phyloP scores from a whole-genome alignment of 192 early-diverging fungal genomes.

The Podila minutissima region DNA sequence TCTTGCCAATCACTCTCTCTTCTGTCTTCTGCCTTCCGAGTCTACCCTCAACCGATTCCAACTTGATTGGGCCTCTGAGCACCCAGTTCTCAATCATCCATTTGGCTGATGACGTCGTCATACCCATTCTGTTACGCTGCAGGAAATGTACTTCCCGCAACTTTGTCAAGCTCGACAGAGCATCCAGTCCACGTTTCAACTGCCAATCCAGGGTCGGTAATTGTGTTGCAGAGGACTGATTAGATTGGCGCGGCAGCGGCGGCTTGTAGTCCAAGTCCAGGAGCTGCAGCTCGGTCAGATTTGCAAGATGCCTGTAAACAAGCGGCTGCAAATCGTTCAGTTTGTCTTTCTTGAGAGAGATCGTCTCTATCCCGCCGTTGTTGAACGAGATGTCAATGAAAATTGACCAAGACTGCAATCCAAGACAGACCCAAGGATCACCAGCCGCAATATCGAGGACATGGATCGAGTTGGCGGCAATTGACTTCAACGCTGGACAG shows the following conservation, averaged over 20 bases:
- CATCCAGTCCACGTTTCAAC: not conserved
- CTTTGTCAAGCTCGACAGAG: not conserved
- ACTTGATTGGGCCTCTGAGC: not conserved
- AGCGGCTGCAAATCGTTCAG: not conserved
- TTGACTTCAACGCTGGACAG: not conserved
- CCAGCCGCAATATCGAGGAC: not conserved
- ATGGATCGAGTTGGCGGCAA: not conserved
- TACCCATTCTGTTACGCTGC: not conserved
- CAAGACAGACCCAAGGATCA: slow-evolving; percentile 1
- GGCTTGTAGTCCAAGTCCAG: not conserved
- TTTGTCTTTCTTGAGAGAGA: not conserved
- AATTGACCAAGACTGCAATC: not conserved
- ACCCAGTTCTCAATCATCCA: slow-evolving; percentile 1
- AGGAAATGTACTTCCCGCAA: not conserved
- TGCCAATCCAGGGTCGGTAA: not conserved
- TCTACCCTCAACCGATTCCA: not conserved
- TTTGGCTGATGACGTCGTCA: not conserved
- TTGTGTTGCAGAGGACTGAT: not conserved
- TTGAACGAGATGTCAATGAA: not conserved
- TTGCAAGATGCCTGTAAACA: not conserved
- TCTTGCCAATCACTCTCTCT: not conserved
- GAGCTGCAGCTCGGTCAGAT: not conserved
- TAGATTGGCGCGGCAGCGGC: not conserved
- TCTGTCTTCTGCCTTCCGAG: not conserved
- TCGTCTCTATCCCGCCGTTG: not conserved